Conservation (phyloP, 306 rosid species). For the Macrotyloma uniflorum region DNA sequence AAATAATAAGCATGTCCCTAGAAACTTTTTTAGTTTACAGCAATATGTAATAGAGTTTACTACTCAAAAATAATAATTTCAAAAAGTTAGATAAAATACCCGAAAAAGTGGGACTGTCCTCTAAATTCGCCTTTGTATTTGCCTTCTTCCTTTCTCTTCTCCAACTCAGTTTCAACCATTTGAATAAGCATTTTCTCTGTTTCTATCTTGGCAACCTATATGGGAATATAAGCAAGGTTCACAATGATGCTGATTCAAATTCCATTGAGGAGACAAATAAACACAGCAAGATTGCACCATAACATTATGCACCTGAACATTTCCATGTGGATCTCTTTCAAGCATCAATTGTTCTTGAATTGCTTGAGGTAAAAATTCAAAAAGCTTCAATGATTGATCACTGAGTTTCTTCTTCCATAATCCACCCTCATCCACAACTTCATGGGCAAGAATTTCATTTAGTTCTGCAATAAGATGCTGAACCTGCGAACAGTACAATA, state of each 20-base stretch:
- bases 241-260: constrained; percentile 6
- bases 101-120: constrained; percentile 98
- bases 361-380: constrained; percentile 90
- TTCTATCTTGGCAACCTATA: constrained; percentile 96
- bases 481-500: constrained; percentile 64
- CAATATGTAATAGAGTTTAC: constrained; percentile 10
- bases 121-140: constrained; percentile 63
- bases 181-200: constrained; percentile 99
- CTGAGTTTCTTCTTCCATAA: constrained; percentile 92
- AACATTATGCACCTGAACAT: constrained; percentile 79
- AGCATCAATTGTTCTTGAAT: constrained; percentile 99
- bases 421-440: constrained; percentile 81
- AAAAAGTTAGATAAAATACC: constrained; percentile 54
- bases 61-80: background rate
- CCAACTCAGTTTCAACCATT: constrained; percentile 96
- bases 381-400: constrained; percentile 79
- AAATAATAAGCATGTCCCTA: background rate
- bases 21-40: background rate
- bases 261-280: constrained; percentile 13
- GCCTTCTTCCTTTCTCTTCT: constrained; percentile 81
- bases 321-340: constrained; percentile 99
- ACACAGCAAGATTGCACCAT: constrained; percentile 13
- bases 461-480: constrained; percentile 92
- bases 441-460: constrained; percentile 92
- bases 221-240: constrained; percentile 22